Conservation (phyloP, 2,329 filamentous ascomycete genomes). For the Lasiodiplodia citricola region DNA sequence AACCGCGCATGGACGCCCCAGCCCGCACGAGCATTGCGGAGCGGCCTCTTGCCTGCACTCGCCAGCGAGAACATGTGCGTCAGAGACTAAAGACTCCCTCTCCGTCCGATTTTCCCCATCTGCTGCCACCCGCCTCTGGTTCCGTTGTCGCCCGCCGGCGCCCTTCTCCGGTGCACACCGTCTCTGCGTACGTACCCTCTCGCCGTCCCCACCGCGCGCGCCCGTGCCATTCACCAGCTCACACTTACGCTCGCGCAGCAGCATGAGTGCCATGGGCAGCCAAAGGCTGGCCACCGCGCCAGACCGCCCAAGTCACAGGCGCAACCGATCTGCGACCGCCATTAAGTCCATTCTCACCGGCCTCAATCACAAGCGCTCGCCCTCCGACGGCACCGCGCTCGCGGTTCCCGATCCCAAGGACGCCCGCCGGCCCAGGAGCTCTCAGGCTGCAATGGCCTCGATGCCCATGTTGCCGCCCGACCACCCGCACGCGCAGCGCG, state of each 20-base stretch:
- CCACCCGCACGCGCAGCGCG: conserved; percentile 50
- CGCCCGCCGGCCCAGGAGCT: conserved; percentile 29
- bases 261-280: conserved; percentile 18
- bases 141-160: conserved; percentile 8
- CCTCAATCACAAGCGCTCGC: conserved; percentile 56
- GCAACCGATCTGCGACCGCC: conserved; percentile 52
- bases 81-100: conserved; percentile 1
- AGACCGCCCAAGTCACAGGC: conserved; percentile 37
- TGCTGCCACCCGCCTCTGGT: conserved; percentile 17
- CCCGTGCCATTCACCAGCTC: conserved; percentile 12
- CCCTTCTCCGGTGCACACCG: conserved; percentile 14
- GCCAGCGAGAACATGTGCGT: conserved; percentile 17
- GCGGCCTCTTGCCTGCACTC: conserved; percentile 14
- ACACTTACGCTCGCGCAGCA: conserved; percentile 1
- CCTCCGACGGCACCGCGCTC: conserved; percentile 46
- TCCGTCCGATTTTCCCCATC: conserved; percentile 3
- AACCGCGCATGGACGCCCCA: conserved; percentile 16
- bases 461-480: conserved; percentile 54
- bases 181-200: conserved; percentile 2
- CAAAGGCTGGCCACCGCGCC: conserved; percentile 19
- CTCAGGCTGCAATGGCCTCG: conserved; percentile 35
- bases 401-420: conserved; percentile 17
- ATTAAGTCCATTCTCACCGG: conserved; percentile 60
- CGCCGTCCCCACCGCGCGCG: background rate
- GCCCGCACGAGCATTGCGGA: conserved; percentile 21